Evolutionary conservation across 1,139 yeast species (phyloP).

Genomic region (Yamadazyma taylorii): DNA sequence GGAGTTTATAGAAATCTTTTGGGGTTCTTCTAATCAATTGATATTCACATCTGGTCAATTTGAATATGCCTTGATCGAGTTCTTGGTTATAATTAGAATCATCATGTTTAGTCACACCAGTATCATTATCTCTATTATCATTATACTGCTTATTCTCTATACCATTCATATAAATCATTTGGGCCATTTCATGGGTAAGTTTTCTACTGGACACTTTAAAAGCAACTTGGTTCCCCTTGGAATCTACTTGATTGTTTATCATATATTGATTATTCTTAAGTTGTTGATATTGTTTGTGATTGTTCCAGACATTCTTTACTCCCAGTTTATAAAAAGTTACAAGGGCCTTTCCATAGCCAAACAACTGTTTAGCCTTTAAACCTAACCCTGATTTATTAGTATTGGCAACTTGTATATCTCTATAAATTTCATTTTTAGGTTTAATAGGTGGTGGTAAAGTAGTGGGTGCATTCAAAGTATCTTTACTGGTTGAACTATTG

Average conservation of each 20-base stretch:
- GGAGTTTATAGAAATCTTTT: conserved; percentile 58
- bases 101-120: conserved; percentile 16
- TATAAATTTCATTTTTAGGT: conserved; percentile 29
- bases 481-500: neutral
- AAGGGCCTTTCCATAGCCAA: conserved; percentile 40
- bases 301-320: conserved; percentile 49
- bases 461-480: conserved; percentile 31
- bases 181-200: conserved; percentile 37
- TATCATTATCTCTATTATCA: conserved; percentile 18
- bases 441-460: conserved; percentile 41
- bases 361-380: conserved; percentile 35
- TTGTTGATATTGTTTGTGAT: conserved; percentile 25
- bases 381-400: conserved; percentile 19
- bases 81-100: conserved; percentile 3
- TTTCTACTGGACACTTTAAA: conserved; percentile 25
- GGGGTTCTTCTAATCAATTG: conserved; percentile 60
- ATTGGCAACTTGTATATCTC: conserved; percentile 25
- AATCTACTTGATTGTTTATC: conserved; percentile 25
- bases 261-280: conserved; percentile 24
- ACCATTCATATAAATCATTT: conserved; percentile 30
- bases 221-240: conserved; percentile 25
- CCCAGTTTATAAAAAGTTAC: conserved; percentile 54
- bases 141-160: conserved; percentile 24
- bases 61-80: conserved; percentile 22
- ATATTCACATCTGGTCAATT: conserved; percentile 53